Conservation (phyloP, 2,329 filamentous ascomycete species). For the Fusarium chuoi region DNA sequence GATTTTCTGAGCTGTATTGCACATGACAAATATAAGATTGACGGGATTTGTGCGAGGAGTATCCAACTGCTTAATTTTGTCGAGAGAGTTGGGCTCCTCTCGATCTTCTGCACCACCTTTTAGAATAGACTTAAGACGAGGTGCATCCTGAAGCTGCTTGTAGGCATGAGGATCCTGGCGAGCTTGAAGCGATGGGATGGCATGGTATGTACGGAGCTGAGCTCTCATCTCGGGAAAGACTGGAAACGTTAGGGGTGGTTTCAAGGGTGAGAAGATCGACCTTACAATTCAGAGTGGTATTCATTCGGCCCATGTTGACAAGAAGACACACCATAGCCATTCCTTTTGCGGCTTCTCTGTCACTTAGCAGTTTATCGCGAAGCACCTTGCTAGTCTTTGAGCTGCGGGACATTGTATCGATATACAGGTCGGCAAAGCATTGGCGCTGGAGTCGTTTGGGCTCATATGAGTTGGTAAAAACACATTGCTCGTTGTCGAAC, state of each 20-base stretch:
- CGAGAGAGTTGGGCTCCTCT: constrained; percentile 82
- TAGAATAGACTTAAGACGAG: constrained; percentile 93
- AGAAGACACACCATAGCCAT: constrained; percentile 99
- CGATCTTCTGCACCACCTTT: constrained; percentile 96
- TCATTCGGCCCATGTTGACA: constrained; percentile 98
- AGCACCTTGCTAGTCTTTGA: constrained; percentile 99
- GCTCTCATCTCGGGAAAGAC: constrained; percentile 99
- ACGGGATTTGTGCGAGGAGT: constrained; percentile 91
- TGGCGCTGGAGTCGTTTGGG: constrained; percentile 67
- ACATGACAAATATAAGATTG: constrained; percentile 95
- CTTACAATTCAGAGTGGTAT: constrained; percentile 96
- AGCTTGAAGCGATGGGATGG: constrained; percentile 94
- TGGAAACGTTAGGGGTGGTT: constrained; percentile 51
- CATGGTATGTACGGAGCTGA: constrained; percentile 96
- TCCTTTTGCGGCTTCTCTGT: constrained; percentile 90
- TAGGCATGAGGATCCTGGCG: constrained; percentile 95
- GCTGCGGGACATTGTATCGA: constrained; percentile 97
- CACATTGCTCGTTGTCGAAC: constrained; percentile 77
- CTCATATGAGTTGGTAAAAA: constrained; percentile 94
- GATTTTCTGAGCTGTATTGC: constrained; percentile 88
- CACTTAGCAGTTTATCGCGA: constrained; percentile 93
- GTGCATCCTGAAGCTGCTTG: constrained; percentile 97
- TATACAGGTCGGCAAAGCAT: constrained; percentile 94
- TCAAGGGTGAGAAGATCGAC: constrained; percentile 20
- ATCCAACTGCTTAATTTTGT: constrained; percentile 76